Base-by-base conservation (phyloP, 768 basidiomycete species). In the Dioszegia crocea region DNA sequence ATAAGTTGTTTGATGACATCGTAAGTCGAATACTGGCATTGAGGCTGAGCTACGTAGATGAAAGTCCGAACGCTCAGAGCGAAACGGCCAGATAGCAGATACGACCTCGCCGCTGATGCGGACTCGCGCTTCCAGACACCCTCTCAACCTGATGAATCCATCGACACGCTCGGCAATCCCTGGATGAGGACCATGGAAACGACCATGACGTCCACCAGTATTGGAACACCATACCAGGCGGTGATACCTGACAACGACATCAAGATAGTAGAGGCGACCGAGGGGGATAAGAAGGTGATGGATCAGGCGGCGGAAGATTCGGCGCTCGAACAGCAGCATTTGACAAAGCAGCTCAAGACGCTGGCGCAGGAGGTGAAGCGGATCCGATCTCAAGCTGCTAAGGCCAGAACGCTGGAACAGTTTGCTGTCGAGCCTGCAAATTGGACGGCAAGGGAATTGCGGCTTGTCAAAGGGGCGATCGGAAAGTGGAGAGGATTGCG, bases 401-500 rank as follows among this genome's bases (percentile, higher is more conserved):
- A 52, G 21, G 61, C 68, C 10, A 51, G 58, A 29, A 65, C 62
- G 4, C 38, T 66, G 31, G 89, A 88, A 56, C 84, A 84, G 30
- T 79, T 82, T 50, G 80, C 81, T 39, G 87, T 88, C 60, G 92
- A 94, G 70, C 86, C 90, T 21, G 83, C 85, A 57, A 84, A 91
- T 49, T 96, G 91, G 77, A 82, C 85, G 17, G 89, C 88, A 24
- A 85, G 80, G 70, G 89, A 96, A 70, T 80, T 93, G 38, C 81
- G 88, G 61, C 78, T 93, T 56, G 89, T 92, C 50, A 83, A 87
- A 68, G 88, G 86, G 72, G 88, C 88, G 9, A 75, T 98, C 65
- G 86, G 86, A 63, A 85, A 83, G 65, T 99, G 94, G 94, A 82
- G 89, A 63, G 82, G 85, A 0, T 86, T 89, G 77, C 81, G 88